Base-by-base conservation (phyloP, 345 rosid species). In the Pseudoturritis turrita region DNA sequence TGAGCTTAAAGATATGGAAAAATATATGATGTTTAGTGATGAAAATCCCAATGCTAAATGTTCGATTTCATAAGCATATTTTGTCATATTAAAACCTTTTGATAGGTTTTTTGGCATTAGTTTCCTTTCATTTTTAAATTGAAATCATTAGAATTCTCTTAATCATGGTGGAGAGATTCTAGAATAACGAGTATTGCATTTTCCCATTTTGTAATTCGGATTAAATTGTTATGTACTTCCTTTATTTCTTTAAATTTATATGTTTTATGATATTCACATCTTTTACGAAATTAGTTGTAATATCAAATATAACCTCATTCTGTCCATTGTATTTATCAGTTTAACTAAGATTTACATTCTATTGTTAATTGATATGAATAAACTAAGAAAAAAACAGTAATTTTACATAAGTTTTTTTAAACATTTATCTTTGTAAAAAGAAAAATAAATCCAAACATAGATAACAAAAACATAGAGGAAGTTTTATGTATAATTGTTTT, bases 41-140 rank as follows among this genome's bases (percentile, higher is more conserved):
- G 98, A 87, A 54, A 90, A 92, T 61, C 81, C 96, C 10, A 88
- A 86, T 68, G 87, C 90, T 7, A 53, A 22, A 18, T 87, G 97
- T 73, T 72, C 22, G 13, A 45, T 64, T 25, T 64, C 58, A 6
- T 72, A 72, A 51, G 15, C 39, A 15, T 29, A 50, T 10, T 26
- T 50, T 52, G 52, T 50, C 50, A 69, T 44, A 43, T n/a, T n/a
- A 2, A 17, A 22, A 39, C 18, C 7, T 41, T 40, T 23, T 7
- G 23, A 17, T 5, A 13, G 2, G 31, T 5, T 41, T 52, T 51
- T 37, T 51, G 33, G 33, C 43, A 47, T 49, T 22, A 14, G 35
- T 36, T 51, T 50, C 18, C 5, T 36, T 22, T 23, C 36, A 50
- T 65, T 65, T 46, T 14, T 22, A 5, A 36, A 13, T 64, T 6